Evolutionary conservation across 129 eudicot genomes (phyloP).

Genomic region (Escallonia rubra): DNA sequence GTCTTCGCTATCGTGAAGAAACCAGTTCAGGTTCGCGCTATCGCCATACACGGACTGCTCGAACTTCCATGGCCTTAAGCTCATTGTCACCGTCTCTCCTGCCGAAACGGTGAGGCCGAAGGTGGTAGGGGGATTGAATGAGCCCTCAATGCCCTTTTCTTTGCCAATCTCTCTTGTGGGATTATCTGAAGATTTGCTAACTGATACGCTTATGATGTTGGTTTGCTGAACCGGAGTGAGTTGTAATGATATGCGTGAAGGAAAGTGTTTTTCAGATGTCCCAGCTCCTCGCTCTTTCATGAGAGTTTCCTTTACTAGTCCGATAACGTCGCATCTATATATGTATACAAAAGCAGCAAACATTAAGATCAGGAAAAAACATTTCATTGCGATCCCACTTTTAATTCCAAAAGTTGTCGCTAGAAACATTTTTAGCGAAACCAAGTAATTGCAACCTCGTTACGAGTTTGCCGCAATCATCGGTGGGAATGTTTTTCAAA

Average conservation of each 20-base stretch:
- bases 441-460: too few species aligned
- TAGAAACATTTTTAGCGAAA: too few species aligned
- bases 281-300: constrained; percentile 78
- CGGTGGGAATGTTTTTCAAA: too few species aligned
- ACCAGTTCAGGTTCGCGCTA: constrained; percentile 67
- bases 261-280: constrained; percentile 76
- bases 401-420: too few species aligned
- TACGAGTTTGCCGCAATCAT: too few species aligned
- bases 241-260: constrained; percentile 70
- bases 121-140: constrained; percentile 59
- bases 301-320: constrained; percentile 51
- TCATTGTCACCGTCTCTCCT: constrained; percentile 58
- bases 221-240: constrained; percentile 60
- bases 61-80: constrained; percentile 88
- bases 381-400: too few species aligned
- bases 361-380: too few species aligned
- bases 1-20: constrained; percentile 59
- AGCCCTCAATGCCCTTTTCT: constrained; percentile 61
- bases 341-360: constrained; percentile 12
- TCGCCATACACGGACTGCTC: constrained; percentile 76
- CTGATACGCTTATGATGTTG: constrained; percentile 69
- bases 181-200: constrained; percentile 71
- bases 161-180: constrained; percentile 58
- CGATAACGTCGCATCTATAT: constrained; percentile 61
- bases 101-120: constrained; percentile 56